Conservation (phyloP, 805 yeast species). For the Candida caryicola region DNA sequence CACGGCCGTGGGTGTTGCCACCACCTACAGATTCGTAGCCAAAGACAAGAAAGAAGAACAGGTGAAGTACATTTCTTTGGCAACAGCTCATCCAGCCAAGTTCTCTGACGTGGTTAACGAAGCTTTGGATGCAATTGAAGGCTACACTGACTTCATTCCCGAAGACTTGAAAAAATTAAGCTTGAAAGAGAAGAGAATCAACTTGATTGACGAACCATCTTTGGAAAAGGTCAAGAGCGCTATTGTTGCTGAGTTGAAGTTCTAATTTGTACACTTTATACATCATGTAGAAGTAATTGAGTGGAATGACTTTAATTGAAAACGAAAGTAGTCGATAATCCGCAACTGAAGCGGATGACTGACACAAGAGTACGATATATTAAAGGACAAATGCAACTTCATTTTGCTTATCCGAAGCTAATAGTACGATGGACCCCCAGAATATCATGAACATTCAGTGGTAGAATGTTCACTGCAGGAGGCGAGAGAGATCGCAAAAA, state of each 20-base stretch:
- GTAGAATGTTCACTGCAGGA: too few species aligned
- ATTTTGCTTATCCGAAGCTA: too few species aligned
- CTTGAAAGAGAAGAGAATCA: slow-evolving; percentile 69
- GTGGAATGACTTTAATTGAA: too few species aligned
- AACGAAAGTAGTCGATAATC: too few species aligned
- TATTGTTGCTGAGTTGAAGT: slow-evolving; percentile 63
- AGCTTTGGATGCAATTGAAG: slow-evolving; percentile 63
- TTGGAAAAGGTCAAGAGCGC: slow-evolving; percentile 70
- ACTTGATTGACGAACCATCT: slow-evolving; percentile 67
- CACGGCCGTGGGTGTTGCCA: slow-evolving; percentile 89
- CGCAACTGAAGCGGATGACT: too few species aligned
- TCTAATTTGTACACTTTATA: slow-evolving; percentile 2
- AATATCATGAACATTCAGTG: too few species aligned
- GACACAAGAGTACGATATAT: too few species aligned
- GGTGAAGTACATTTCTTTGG: slow-evolving; percentile 65
- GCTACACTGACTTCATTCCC: slow-evolving; percentile 87
- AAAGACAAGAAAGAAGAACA: slow-evolving; percentile 39
- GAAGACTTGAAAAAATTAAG: slow-evolving; percentile 76
- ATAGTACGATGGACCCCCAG: too few species aligned
- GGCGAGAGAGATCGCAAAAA: too few species aligned
- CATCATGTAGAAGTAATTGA: too few species aligned
- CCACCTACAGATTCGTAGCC: slow-evolving; percentile 62
- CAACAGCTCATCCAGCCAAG: slow-evolving; percentile 99
- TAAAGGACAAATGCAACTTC: too few species aligned
- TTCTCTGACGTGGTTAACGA: slow-evolving; percentile 92